These are phyloP conservation scores for Pseudoscleropodium purum DNA, from an alignment of 225 moss, liverwort and hornwort genomes.

Conservation along the genomic window DNA sequence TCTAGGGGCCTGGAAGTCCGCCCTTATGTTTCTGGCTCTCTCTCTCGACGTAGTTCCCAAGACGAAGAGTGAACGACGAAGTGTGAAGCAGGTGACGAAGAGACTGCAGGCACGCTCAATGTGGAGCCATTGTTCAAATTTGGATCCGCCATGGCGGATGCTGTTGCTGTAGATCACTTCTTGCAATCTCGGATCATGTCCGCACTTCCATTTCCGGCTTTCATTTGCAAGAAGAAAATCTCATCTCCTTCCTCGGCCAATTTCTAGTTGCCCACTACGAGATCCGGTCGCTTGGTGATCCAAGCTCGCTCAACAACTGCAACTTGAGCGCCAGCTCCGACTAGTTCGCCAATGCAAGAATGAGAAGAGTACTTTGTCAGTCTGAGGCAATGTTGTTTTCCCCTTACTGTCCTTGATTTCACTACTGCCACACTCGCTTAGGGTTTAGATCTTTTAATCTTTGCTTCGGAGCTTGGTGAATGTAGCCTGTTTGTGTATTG, in stretches of 20 bases:
- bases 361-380: neutral
- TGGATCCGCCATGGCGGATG: neutral
- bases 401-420: neutral
- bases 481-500: neutral
- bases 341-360: neutral
- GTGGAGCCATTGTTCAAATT: neutral
- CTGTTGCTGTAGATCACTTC: neutral
- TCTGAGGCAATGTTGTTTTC: neutral
- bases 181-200: neutral
- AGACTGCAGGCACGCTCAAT: neutral
- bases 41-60: neutral
- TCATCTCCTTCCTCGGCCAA: neutral
- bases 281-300: neutral
- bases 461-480: neutral
- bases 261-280: neutral
- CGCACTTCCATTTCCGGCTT: neutral
- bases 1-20: neutral
- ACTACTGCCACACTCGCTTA: neutral
- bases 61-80: neutral
- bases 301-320: neutral
- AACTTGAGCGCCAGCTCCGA: neutral
- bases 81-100: neutral
- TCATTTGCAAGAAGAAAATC: neutral
- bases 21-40: too few species aligned
- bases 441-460: slow-evolving; percentile 2